Percentiles rank a stretch among this genome's conserved stretches.
Conservation (phyloP, 768 basidiomycete genomes). For the Cyathus striatus region DNA sequence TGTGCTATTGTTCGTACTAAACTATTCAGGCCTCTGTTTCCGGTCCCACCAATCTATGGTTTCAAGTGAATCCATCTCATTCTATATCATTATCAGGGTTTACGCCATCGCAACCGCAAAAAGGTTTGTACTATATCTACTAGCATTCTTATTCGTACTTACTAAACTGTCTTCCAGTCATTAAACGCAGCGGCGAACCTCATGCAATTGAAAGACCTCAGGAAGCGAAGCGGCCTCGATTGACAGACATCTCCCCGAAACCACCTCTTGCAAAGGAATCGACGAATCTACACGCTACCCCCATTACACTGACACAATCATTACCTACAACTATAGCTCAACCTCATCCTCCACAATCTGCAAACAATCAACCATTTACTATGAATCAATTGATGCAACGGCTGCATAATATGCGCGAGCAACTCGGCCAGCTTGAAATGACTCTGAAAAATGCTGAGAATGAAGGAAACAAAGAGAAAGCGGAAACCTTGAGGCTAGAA, state of each 20-base stretch:
- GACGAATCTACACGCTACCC: neutral
- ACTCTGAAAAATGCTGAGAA: slow-evolving; percentile 9
- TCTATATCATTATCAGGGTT: neutral
- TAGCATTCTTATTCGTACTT: slow-evolving; percentile 1
- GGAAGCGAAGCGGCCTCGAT: slow-evolving; percentile 41
- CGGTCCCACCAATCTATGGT: neutral
- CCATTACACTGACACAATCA: neutral
- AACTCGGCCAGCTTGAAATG: slow-evolving; percentile 8
- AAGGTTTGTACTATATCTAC: neutral
- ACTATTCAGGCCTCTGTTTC: neutral
- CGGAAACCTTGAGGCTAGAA: slow-evolving; percentile 9
- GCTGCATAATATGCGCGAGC: slow-evolving; percentile 8
- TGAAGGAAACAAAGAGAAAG: slow-evolving; percentile 11
- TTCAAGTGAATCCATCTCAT: neutral
- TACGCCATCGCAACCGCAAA: neutral
- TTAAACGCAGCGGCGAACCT: no score
- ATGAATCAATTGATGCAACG: slow-evolving; percentile 7
- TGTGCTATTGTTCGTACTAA: neutral
- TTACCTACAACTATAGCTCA: neutral
- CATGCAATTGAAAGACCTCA: slow-evolving; percentile 25
- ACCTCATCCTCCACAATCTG: slow-evolving; percentile 4
- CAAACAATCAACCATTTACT: slow-evolving; percentile 4
- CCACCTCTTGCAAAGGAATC: no score
- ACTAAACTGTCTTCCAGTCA: no score
- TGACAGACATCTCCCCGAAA: neutral